phyloP scores from a whole-genome alignment of 805 yeast species.

The Yamadazyma takamatsuzukensis region DNA sequence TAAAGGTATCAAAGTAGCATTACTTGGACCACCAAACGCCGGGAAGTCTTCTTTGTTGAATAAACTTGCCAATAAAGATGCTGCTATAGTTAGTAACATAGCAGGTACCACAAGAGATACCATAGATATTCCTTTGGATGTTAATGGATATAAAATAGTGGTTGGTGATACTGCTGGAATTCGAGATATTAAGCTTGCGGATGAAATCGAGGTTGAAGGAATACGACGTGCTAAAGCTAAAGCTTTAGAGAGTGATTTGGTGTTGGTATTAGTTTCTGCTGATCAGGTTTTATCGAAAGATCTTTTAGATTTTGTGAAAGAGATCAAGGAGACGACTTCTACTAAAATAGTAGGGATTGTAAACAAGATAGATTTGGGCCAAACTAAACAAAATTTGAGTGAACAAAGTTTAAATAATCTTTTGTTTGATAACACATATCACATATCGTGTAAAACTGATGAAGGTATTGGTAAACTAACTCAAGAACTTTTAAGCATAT shows the following conservation, averaged over 20 bases:
- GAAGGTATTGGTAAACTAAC: slow-evolving; percentile 54
- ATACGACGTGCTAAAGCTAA: slow-evolving; percentile 68
- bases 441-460: slow-evolving; percentile 63
- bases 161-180: slow-evolving; percentile 95
- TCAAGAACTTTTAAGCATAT: slow-evolving; percentile 36
- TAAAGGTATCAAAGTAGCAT: slow-evolving; percentile 67
- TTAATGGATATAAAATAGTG: slow-evolving; percentile 78
- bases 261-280: slow-evolving; percentile 61
- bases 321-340: slow-evolving; percentile 20
- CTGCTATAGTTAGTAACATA: slow-evolving; percentile 84
- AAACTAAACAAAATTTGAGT: slow-evolving; percentile 4
- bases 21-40: slow-evolving; percentile 93
- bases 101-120: slow-evolving; percentile 95
- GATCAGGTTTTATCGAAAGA: slow-evolving; percentile 29
- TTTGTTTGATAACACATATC: not conserved
- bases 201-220: slow-evolving; percentile 73
- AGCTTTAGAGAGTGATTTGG: slow-evolving; percentile 61
- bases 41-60: slow-evolving; percentile 91
- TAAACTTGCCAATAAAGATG: slow-evolving; percentile 68
- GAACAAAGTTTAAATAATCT: not conserved
- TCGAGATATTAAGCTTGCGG: slow-evolving; percentile 45
- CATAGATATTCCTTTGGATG: slow-evolving; percentile 75
- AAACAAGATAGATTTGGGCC: slow-evolving; percentile 58
- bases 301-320: slow-evolving; percentile 34
- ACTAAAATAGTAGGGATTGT: slow-evolving; percentile 43